Base-by-base conservation (phyloP, 352 stramenopile genomes). In the Phytophthora pseudosyringae region DNA sequence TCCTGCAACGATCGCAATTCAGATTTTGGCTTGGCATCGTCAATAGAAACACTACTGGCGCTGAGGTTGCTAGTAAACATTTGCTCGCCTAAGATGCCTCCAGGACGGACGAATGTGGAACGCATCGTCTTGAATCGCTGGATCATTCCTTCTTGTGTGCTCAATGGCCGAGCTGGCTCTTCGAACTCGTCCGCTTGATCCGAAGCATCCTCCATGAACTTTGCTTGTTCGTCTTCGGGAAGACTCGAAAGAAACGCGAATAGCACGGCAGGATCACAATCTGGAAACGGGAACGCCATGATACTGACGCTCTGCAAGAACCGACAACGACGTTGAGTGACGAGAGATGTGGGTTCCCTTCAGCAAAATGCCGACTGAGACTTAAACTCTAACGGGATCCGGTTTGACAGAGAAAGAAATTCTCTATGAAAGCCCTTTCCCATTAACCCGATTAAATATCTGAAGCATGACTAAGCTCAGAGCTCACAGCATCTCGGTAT, bases 61-160 rank as follows among this genome's bases (percentile, higher is more conserved):
- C 10, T 18, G 1, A 68, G 12, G 3, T 40, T 40, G 35, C 50
- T 50, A 50, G 39, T 18, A 13, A 49, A 29, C 3, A 64, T 31
- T 50, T 64, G 25, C 3, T 64, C 65, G n/a, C 28, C 65, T 11
- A 69, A 65, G 9, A 69, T 25, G 3, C 46, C 69, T 41, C 69
- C 65, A 16, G 51, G 47, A 0, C 60, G 55, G 25, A 69, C 31
- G 40, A 69, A 74, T 25, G 13, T 52, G 25, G 54, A 51, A 13
- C 56, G 59, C 45, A 54, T 68, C 12, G 35, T 32, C 39, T 64
- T 63, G 15, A 78, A 78, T 4, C 60, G 65, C 25, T 63, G 32
- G 5, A 75, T 53, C 33, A 69, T 32, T 1, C 49, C 45, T 55
- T 69, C 43, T 29, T 64, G 69, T 4, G 54, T 47, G 26, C 13